Evolutionary conservation across 257 asterid species (phyloP).

Genomic region (Solanum appendiculatum): DNA sequence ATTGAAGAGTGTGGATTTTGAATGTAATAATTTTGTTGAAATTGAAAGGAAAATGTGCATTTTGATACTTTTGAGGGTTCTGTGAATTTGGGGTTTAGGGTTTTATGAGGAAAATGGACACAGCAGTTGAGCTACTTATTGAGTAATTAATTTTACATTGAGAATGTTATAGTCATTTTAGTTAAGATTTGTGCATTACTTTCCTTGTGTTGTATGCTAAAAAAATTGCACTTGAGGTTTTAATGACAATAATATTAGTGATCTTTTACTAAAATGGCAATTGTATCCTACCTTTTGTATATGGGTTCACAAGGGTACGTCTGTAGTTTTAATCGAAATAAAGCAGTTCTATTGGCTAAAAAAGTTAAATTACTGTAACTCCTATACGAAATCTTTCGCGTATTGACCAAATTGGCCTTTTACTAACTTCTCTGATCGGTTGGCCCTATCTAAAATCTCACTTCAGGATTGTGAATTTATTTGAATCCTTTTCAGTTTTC

Average conservation of each 20-base stretch:
- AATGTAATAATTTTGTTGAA: not conserved
- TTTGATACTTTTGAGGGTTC: not conserved
- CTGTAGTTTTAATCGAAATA: not conserved
- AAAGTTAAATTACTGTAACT: too few relatives aligned
- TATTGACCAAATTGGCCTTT: too few relatives aligned
- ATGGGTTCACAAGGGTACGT: not conserved
- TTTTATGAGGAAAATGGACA: not conserved
- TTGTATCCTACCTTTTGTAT: not conserved
- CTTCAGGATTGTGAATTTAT: too few relatives aligned
- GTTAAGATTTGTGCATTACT: not conserved
- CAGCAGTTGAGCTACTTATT: not conserved
- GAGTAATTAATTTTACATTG: not conserved
- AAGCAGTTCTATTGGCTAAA: not conserved
- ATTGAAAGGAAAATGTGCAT: constrained; percentile 9
- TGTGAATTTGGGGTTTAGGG: not conserved
- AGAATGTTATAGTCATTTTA: not conserved
- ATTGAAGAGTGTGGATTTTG: not conserved
- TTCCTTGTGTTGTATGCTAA: not conserved
- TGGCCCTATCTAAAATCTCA: not conserved
- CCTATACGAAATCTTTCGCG: too few relatives aligned
- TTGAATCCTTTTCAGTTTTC: too few relatives aligned
- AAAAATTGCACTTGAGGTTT: not conserved
- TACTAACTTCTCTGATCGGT: not conserved
- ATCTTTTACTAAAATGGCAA: not conserved
- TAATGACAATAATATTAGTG: not conserved